Conservation (phyloP, 2,329 filamentous ascomycete genomes). For the Fusarium floridanum region DNA sequence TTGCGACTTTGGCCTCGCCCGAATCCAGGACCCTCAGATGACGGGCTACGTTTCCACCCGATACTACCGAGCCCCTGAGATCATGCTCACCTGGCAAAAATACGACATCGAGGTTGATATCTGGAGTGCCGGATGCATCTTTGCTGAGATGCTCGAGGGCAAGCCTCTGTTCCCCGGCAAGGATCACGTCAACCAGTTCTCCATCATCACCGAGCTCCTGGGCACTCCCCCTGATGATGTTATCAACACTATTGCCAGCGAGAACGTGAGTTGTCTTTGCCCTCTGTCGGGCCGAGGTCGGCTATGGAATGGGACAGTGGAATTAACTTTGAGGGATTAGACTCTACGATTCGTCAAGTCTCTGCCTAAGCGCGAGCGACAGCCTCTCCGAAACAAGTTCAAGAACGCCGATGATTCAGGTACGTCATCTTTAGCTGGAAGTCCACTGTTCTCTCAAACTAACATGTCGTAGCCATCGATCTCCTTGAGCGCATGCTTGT, state of each 20-base stretch:
- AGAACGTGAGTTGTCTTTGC: conserved; percentile 78
- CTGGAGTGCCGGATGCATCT: conserved; percentile 99
- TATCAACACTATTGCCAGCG: conserved; percentile 97
- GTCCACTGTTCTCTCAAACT: not conserved
- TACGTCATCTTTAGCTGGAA: conserved; percentile 57
- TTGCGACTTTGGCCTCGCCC: conserved; percentile 96
- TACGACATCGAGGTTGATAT: conserved; percentile 99
- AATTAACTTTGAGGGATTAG: conserved; percentile 59
- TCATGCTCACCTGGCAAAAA: conserved; percentile 99
- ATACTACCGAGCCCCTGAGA: conserved; percentile 98
- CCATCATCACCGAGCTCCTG: conserved; percentile 97
- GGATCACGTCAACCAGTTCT: conserved; percentile 99
- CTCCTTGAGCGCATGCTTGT: conserved; percentile 97
- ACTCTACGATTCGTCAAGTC: conserved; percentile 98
- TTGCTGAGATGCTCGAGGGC: conserved; percentile 98
- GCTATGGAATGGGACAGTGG: not conserved
- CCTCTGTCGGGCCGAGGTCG: not conserved
- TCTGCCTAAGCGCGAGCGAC: conserved; percentile 91
- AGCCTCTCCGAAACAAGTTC: conserved; percentile 89
- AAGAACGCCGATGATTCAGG: conserved; percentile 91
- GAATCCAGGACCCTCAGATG: conserved; percentile 99
- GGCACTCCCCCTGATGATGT: conserved; percentile 98
- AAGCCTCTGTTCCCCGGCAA: conserved; percentile 99
- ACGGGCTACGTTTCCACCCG: conserved; percentile 98
- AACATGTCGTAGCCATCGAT: conserved; percentile 78